Percentiles rank a stretch among this genome's conserved stretches.
phyloP scores from a whole-genome alignment of 208 protist genomes.

The Crithidia sp. region DNA sequence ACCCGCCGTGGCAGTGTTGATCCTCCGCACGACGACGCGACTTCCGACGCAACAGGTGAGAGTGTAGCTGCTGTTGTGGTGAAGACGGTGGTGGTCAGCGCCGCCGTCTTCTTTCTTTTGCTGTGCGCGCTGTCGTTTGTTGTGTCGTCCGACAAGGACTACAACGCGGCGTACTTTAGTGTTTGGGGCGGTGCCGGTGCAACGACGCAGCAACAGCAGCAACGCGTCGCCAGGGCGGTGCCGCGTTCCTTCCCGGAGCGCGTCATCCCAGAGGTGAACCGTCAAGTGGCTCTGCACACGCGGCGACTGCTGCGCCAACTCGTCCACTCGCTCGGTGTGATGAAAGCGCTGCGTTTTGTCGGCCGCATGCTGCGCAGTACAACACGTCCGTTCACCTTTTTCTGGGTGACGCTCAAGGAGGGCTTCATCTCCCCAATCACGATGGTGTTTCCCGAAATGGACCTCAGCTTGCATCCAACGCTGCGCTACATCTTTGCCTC shows the following conservation, averaged over 20 bases:
- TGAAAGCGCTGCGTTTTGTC: neutral
- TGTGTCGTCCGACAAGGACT: slow-evolving; percentile 27
- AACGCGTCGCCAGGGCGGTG: neutral
- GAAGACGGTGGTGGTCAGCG: slow-evolving; percentile 22
- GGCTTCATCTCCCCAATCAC: neutral
- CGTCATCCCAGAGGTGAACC: slow-evolving; percentile 33
- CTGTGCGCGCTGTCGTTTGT: slow-evolving; percentile 31
- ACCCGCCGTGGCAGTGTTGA: slow-evolving; percentile 2
- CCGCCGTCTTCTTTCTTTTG: slow-evolving; percentile 22
- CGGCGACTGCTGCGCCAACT: slow-evolving; percentile 10
- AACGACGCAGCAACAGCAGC: neutral
- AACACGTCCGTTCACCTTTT: neutral
- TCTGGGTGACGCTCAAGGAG: slow-evolving; percentile 1
- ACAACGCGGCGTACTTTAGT: slow-evolving; percentile 37
- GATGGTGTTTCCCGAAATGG: slow-evolving; percentile 9
- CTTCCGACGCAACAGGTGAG: neutral
- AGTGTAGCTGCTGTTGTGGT: neutral
- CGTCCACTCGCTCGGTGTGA: neutral
- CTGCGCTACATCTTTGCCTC: slow-evolving; percentile 8
- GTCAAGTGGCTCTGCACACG: slow-evolving; percentile 36
- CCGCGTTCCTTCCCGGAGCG: slow-evolving; percentile 23
- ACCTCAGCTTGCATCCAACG: slow-evolving; percentile 14
- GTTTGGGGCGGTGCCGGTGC: neutral
- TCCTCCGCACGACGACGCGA: no score
- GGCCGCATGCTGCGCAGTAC: neutral